Conservation (phyloP, 139 green algal species). For the Chlorella sp. region DNA sequence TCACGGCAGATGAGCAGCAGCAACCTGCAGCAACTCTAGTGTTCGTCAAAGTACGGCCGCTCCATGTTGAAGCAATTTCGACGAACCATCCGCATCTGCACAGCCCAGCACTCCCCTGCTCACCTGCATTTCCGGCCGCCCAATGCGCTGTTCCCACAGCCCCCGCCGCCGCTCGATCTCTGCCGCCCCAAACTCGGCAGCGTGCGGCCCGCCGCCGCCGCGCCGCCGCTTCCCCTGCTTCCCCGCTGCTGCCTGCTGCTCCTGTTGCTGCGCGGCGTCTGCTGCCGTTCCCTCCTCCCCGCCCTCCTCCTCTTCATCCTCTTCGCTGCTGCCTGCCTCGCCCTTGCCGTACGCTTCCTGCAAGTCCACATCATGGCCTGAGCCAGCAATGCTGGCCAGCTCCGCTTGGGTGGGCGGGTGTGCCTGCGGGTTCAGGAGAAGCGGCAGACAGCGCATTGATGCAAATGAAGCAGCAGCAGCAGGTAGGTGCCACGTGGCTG, state of each 20-base stretch:
- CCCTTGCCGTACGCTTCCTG: conserved; percentile 9
- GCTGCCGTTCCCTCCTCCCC: background rate
- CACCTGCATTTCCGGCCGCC: conserved; percentile 22
- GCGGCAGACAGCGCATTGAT: too few species aligned
- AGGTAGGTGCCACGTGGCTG: too few species aligned
- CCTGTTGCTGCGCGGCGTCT: background rate
- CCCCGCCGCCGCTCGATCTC: conserved; percentile 34
- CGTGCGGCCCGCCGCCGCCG: background rate
- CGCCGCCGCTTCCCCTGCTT: background rate
- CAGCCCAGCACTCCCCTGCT: too few species aligned
- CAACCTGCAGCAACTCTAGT: too few species aligned
- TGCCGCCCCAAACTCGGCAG: conserved; percentile 14
- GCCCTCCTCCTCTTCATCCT: background rate
- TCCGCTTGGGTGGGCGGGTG: conserved; percentile 46
- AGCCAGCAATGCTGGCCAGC: conserved; percentile 19
- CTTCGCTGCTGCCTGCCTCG: conserved; percentile 21
- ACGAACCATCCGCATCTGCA: too few species aligned
- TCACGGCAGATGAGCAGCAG: too few species aligned
- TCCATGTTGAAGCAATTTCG: too few species aligned
- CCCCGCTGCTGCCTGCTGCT: background rate
- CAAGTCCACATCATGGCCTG: conserved; percentile 11
- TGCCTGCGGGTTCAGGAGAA: conserved; percentile 39
- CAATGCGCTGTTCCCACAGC: conserved; percentile 30
- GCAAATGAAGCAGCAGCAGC: too few species aligned
- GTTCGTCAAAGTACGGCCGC: too few species aligned